phyloP scores from a whole-genome alignment of 805 yeast species.

The Candida krabiensis region DNA sequence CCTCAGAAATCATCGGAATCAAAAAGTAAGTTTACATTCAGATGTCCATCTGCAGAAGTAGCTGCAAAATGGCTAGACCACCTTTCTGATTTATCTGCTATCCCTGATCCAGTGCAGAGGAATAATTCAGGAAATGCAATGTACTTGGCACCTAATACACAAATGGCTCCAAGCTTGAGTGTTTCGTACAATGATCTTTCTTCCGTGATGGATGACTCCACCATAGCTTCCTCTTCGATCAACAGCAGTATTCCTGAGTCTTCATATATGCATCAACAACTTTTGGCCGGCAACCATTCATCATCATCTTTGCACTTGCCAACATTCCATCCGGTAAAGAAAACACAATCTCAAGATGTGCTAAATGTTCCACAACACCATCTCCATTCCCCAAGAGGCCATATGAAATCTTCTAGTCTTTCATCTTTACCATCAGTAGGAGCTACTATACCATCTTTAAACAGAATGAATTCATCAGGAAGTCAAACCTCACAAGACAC shows the following conservation, averaged over 20 bases:
- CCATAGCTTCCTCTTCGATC: constrained; percentile 10
- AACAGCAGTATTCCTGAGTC: constrained; percentile 1
- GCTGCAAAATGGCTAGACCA: constrained; percentile 56
- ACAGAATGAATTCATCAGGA: constrained; percentile 15
- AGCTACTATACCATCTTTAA: constrained; percentile 6
- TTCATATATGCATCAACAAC: constrained; percentile 7
- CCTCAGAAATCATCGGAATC: constrained; percentile 24
- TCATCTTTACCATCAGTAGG: constrained; percentile 14
- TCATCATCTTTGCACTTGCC: constrained; percentile 27
- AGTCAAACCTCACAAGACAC: constrained; percentile 14
- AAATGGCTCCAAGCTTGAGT: constrained; percentile 9
- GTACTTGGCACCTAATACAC: constrained; percentile 9
- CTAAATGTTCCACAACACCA: constrained; percentile 1
- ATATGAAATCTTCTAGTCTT: constrained; percentile 12
- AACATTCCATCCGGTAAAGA: constrained; percentile 25
- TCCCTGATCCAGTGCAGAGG: constrained; percentile 48
- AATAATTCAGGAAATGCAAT: constrained; percentile 41
- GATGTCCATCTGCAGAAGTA: constrained; percentile 44
- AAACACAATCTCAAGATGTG: constrained; percentile 1
- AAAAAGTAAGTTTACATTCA: constrained; percentile 36
- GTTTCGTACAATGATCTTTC: constrained; percentile 7
- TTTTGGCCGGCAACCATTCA: constrained; percentile 12
- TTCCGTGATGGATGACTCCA: constrained; percentile 12
- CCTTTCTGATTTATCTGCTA: constrained; percentile 50
- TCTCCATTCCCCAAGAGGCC: constrained; percentile 4